Conservation (phyloP, 305 asterid species). For the Stenogyne calaminthoides region DNA sequence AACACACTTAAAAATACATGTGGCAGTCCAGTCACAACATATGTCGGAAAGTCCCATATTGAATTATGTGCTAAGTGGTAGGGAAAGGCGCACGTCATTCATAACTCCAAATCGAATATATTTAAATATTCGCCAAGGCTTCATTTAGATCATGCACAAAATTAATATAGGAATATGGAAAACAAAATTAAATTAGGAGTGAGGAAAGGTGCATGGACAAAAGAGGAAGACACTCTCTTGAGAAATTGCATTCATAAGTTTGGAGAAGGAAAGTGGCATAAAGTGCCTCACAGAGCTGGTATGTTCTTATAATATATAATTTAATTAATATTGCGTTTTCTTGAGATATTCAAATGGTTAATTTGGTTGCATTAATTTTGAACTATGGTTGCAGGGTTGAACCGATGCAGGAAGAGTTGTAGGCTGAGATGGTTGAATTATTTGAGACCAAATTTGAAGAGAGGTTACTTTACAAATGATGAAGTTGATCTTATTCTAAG, state of each 20-base stretch:
- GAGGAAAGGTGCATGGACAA: constrained; percentile 58
- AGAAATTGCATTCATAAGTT: constrained; percentile 22
- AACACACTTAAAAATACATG: too few relatives aligned
- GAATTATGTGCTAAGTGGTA: too few relatives aligned
- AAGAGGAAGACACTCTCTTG: constrained; percentile 50
- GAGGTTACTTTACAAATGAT: constrained; percentile 45
- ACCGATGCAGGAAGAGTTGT: constrained; percentile 63
- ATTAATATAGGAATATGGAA: constrained; percentile 25
- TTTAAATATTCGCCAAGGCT: too few relatives aligned
- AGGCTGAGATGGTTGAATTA: constrained; percentile 63
- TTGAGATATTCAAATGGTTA: too few relatives aligned
- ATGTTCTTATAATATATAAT: too few relatives aligned
- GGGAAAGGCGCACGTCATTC: too few relatives aligned
- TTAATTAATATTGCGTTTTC: too few relatives aligned
- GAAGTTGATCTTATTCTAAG: constrained; percentile 59
- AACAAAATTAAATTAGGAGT: constrained; percentile 13
- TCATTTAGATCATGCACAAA: too few relatives aligned
- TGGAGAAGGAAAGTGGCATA: constrained; percentile 51
- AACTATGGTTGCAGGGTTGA: constrained; percentile 36
- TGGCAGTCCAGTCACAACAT: too few relatives aligned
- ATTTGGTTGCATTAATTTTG: neutral
- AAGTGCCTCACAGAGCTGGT: constrained; percentile 52
- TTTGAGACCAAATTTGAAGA: constrained; percentile 48
- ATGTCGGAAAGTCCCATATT: too few relatives aligned
- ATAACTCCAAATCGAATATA: too few relatives aligned